A percentile compares a stretch with the other conserved stretches of the same genome.
phyloP scores from a whole-genome alignment of 208 protist genomes.

The Trypanosoma platydactyli region DNA sequence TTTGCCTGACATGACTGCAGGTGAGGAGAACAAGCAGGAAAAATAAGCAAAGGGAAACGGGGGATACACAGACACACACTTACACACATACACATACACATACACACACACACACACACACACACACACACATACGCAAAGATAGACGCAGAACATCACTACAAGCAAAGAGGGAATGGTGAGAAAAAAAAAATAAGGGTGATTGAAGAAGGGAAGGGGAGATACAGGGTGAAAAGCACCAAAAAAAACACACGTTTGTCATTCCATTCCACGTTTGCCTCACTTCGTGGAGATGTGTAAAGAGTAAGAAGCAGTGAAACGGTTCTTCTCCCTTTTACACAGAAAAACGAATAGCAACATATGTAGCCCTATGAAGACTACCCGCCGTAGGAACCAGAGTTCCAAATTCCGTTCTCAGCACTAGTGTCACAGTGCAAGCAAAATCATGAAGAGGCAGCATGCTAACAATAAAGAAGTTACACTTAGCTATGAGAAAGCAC shows the following conservation, averaged over 20 bases:
- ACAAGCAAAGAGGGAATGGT: not conserved
- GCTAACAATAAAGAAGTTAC: not conserved
- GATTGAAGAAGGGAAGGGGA: not conserved
- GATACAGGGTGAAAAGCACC: not conserved
- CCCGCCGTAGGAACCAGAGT: too few species aligned
- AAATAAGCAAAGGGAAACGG: not conserved
- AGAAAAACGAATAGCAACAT: conserved; percentile 1
- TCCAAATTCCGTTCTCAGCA: not conserved
- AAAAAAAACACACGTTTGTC: conserved; percentile 11
- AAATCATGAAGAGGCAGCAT: not conserved
- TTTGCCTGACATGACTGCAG: conserved; percentile 24
- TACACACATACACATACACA: not conserved
- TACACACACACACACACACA: not conserved
- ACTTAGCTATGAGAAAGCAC: not conserved
- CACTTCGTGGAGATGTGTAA: too few species aligned
- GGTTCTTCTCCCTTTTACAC: not conserved
- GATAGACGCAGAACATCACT: too few species aligned
- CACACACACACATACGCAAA: not conserved
- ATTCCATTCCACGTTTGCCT: too few species aligned
- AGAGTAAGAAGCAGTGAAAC: too few species aligned
- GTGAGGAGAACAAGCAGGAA: conserved; percentile 3
- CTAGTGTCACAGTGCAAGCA: not conserved
- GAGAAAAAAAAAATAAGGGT: conserved; percentile 9
- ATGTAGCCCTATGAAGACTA: conserved; percentile 2
- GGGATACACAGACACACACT: not conserved